phyloP scores from a whole-genome alignment of 441 rosid genomes.

The Geranium incanum region DNA sequence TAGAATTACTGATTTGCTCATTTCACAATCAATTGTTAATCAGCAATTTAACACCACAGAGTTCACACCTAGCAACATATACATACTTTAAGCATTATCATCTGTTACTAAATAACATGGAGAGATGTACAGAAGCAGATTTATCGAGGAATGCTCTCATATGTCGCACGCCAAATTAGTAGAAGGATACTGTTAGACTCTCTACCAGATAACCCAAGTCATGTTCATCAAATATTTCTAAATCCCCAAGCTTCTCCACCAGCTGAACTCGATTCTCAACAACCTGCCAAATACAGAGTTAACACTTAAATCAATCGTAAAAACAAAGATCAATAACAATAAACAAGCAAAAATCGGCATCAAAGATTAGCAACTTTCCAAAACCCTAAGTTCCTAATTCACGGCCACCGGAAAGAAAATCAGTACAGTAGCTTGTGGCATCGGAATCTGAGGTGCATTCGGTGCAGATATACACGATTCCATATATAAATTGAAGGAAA shows the following conservation, averaged over 20 bases:
- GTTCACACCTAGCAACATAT: background rate
- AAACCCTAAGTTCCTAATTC: slow-evolving; percentile 4
- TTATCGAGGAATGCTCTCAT: background rate
- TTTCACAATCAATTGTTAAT: background rate
- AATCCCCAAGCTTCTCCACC: slow-evolving; percentile 36
- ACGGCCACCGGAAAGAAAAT: slow-evolving; percentile 1
- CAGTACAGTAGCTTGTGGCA: background rate
- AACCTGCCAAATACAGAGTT: slow-evolving; percentile 35
- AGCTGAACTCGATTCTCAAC: slow-evolving; percentile 51
- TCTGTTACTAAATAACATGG: background rate
- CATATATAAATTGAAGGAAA: background rate
- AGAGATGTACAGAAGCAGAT: background rate
- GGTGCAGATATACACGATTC: background rate
- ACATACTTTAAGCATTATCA: background rate
- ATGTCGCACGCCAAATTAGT: background rate
- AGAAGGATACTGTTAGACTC: slow-evolving; percentile 51
- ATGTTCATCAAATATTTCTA: slow-evolving; percentile 32
- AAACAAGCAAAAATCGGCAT: background rate
- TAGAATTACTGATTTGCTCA: background rate
- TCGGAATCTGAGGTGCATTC: background rate
- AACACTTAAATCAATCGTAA: background rate
- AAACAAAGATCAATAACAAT: background rate
- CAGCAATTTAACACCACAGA: background rate
- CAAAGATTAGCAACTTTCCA: background rate
- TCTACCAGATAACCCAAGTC: slow-evolving; percentile 37